Percentiles rank a stretch among this genome's conserved stretches.
phyloP scores from a whole-genome alignment of 192 early-diverging fungal genomes.

The Backusella tuberculispora region DNA sequence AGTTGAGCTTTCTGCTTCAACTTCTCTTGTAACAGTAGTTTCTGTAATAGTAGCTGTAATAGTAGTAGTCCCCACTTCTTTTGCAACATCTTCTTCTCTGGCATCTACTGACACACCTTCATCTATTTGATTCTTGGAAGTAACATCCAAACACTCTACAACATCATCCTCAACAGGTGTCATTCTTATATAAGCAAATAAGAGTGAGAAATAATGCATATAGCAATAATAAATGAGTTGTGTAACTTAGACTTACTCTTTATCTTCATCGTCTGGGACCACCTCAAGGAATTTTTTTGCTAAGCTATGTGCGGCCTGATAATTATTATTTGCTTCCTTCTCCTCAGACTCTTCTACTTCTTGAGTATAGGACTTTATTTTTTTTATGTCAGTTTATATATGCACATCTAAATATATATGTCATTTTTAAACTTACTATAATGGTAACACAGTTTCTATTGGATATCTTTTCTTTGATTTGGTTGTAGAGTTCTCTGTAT shows the following conservation, averaged over 20 bases:
- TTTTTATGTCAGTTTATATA: background rate
- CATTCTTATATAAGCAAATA: background rate
- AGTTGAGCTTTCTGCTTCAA: background rate
- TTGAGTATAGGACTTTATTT: conserved; percentile 3
- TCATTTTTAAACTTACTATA: conserved; percentile 13
- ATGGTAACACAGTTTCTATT: conserved; percentile 4
- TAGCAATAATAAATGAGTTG: conserved; percentile 5
- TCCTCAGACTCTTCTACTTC: background rate
- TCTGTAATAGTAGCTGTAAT: background rate
- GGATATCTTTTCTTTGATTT: conserved; percentile 16
- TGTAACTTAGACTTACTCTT: conserved; percentile 1
- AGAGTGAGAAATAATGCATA: conserved; percentile 15
- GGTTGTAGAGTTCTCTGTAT: conserved; percentile 1
- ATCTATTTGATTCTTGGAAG: conserved; percentile 12
- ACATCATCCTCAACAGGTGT: background rate
- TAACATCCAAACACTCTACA: conserved; percentile 1
- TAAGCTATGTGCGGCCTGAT: conserved; percentile 10
- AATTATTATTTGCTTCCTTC: background rate
- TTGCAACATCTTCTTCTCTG: background rate
- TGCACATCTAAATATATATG: background rate
- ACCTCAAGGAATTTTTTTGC: conserved; percentile 6
- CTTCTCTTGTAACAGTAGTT: background rate
- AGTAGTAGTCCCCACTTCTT: background rate
- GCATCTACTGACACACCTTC: conserved; percentile 8
- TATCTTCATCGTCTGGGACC: conserved; percentile 8